Evolutionary conservation across 1,284 basidiomycete genomes (phyloP).

Genomic region (Ganoderma multipileum): DNA sequence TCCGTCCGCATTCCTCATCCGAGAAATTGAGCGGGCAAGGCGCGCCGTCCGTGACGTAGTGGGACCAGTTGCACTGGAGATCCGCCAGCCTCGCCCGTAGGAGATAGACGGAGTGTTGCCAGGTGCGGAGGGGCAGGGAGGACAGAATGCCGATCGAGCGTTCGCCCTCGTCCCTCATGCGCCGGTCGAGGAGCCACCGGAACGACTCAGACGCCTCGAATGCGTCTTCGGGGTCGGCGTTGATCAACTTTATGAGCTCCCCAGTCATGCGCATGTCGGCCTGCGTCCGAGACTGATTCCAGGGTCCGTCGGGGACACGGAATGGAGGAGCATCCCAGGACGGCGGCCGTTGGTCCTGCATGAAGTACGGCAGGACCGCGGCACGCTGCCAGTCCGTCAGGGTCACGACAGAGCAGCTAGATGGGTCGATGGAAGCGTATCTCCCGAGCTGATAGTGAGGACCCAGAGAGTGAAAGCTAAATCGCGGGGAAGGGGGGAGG

Average conservation of each 20-base stretch:
- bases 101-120: neutral
- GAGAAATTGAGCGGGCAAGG: neutral
- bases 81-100: neutral
- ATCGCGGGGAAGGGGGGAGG: neutral
- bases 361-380: neutral
- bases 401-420: neutral
- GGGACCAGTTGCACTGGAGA: neutral
- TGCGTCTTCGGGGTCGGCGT: neutral
- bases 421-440: neutral
- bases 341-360: neutral
- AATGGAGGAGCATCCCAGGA: neutral
- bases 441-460: neutral
- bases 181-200: neutral
- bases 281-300: neutral
- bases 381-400: neutral
- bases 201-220: neutral
- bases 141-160: neutral
- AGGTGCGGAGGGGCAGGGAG: neutral
- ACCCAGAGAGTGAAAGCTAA: neutral
- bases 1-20: neutral
- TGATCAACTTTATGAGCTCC: neutral
- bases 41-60: neutral
- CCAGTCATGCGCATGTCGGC: neutral
- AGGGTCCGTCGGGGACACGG: neutral
- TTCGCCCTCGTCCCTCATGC: neutral